Evolutionary conservation across 1,284 basidiomycete genomes (phyloP).

Genomic region (Microbotryum saponariae): DNA sequence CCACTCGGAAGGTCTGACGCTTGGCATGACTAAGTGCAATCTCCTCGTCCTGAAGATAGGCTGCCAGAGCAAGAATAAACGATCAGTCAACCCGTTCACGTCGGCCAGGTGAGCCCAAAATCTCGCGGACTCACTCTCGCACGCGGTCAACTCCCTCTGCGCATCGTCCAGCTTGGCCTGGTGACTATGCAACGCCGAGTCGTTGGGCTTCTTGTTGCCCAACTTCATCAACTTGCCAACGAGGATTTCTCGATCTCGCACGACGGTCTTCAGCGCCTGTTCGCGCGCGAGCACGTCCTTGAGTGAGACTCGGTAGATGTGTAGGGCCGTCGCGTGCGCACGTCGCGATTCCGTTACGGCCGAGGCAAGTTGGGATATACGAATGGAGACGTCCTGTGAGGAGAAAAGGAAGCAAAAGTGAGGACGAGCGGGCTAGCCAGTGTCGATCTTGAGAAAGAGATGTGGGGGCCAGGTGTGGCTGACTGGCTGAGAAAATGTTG

Average conservation of each 20-base stretch:
- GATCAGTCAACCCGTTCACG: background rate
- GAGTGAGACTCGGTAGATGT: conserved; percentile 42
- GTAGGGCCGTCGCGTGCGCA: conserved; percentile 41
- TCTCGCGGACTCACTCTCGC: conserved; percentile 39
- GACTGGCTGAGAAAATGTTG: too few species aligned
- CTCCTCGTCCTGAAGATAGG: conserved; percentile 39
- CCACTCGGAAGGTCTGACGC: conserved; percentile 43
- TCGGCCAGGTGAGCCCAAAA: too few species aligned
- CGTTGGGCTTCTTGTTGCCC: conserved; percentile 38
- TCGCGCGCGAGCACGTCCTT: conserved; percentile 44
- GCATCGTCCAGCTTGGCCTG: conserved; percentile 40
- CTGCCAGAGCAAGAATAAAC: conserved; percentile 1
- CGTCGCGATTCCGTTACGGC: conserved; percentile 40
- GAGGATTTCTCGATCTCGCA: conserved; percentile 44
- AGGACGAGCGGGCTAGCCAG: background rate
- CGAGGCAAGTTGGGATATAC: conserved; percentile 39
- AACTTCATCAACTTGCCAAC: conserved; percentile 43
- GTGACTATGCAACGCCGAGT: conserved; percentile 36
- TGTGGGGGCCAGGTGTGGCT: too few species aligned
- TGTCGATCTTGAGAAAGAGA: too few species aligned
- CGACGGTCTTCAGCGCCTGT: conserved; percentile 41
- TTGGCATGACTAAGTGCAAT: conserved; percentile 41
- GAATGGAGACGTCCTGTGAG: conserved; percentile 36
- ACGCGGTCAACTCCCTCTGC: conserved; percentile 42
- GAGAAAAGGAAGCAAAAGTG: background rate